Percentiles rank a stretch among this genome's conserved stretches.
Evolutionary conservation across 345 rosid species (phyloP).

Genomic region (Atalantia buxifolia): DNA sequence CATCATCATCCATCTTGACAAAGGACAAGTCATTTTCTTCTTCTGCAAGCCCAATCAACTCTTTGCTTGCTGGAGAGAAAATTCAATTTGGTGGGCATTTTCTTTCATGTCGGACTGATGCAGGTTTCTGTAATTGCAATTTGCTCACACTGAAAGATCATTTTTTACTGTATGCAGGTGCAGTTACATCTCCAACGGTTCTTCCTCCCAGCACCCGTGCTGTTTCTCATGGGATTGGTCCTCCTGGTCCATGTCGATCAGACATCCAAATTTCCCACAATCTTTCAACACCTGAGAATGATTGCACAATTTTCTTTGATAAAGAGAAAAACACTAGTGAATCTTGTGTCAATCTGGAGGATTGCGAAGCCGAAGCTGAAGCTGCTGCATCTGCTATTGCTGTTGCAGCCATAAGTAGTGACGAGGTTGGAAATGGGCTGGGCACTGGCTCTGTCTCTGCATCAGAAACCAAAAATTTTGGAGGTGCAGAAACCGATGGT

Average conservation of each 20-base stretch:
- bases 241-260: slow-evolving; percentile 46
- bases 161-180: slow-evolving; percentile 50
- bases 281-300: slow-evolving; percentile 41
- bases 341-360: slow-evolving; percentile 57
- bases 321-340: slow-evolving; percentile 55
- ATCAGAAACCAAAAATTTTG: slow-evolving; percentile 58
- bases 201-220: slow-evolving; percentile 48
- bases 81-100: slow-evolving; percentile 85
- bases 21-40: slow-evolving; percentile 71
- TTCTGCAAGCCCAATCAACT: slow-evolving; percentile 63
- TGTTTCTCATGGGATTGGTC: slow-evolving; percentile 56
- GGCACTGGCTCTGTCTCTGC: slow-evolving; percentile 43
- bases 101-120: slow-evolving; percentile 2
- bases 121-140: neutral
- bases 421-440: slow-evolving; percentile 58
- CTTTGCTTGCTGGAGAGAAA: slow-evolving; percentile 92
- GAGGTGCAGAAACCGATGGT: slow-evolving; percentile 47
- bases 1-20: slow-evolving; percentile 46
- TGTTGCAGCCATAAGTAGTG: slow-evolving; percentile 89
- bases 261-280: slow-evolving; percentile 47
- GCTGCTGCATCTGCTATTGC: slow-evolving; percentile 94
- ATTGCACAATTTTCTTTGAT: slow-evolving; percentile 62
- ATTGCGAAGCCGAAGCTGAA: slow-evolving; percentile 69
- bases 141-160: slow-evolving; percentile 6
- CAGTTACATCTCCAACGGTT: slow-evolving; percentile 83